A percentile compares a stretch with the other conserved stretches of the same genome.
Conservation (phyloP, 768 basidiomycete species). For the Pholiota conissans region DNA sequence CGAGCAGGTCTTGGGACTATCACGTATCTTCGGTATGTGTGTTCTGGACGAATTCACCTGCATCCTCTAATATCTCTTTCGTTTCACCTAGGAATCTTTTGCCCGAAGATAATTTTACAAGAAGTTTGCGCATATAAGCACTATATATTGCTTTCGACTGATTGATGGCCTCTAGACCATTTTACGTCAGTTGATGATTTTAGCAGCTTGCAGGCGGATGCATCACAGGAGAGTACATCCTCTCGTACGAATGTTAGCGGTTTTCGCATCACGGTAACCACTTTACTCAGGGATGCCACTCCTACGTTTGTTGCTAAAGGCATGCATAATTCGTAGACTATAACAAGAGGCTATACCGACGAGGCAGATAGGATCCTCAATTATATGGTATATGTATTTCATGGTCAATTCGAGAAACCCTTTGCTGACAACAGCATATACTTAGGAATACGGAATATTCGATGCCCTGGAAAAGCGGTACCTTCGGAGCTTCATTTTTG, state of each 20-base stretch:
- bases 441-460: constrained; percentile 89
- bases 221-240: constrained; percentile 30
- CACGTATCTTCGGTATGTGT: constrained; percentile 63
- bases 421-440: constrained; percentile 7
- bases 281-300: neutral
- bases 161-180: constrained; percentile 40
- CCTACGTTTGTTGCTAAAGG: neutral
- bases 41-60: neutral
- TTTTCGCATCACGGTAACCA: constrained; percentile 64
- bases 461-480: constrained; percentile 85
- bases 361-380: constrained; percentile 84
- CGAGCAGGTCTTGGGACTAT: constrained; percentile 76
- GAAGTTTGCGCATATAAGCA: constrained; percentile 40
- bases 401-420: neutral
- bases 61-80: neutral
- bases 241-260: constrained; percentile 50
- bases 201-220: constrained; percentile 25
- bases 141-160: neutral
- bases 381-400: constrained; percentile 51
- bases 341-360: constrained; percentile 75
- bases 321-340: constrained; percentile 34
- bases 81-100: constrained; percentile 60
- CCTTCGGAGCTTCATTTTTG: constrained; percentile 83
- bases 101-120: constrained; percentile 77
- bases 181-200: constrained; percentile 53